These are phyloP conservation scores for Geotrichum reessii DNA, from an alignment of 1,139 yeast genomes.

Conservation along the genomic window DNA sequence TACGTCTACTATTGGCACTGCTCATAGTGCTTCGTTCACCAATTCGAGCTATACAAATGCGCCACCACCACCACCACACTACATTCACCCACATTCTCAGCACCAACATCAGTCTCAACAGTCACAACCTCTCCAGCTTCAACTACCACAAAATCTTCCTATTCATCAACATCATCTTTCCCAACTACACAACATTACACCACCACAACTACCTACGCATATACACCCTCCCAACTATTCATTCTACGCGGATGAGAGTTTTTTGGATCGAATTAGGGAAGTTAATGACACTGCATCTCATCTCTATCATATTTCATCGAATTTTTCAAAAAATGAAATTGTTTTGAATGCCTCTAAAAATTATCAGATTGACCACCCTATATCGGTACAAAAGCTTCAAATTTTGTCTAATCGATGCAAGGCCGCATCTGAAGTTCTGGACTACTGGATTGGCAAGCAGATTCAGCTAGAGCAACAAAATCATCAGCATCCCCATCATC, in stretches of 20 bases:
- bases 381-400: constrained; percentile 2
- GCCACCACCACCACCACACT: constrained; percentile 2
- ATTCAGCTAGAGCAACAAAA: not conserved
- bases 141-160: constrained; percentile 4
- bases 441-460: constrained; percentile 7
- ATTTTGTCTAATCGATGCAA: constrained; percentile 1
- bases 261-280: constrained; percentile 9
- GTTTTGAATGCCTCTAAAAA: constrained; percentile 8
- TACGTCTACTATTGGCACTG: constrained; percentile 2
- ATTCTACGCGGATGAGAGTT: constrained; percentile 8
- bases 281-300: constrained; percentile 15
- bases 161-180: constrained; percentile 1
- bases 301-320: constrained; percentile 8
- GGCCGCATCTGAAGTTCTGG: constrained; percentile 3
- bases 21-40: not conserved
- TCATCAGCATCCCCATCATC: not conserved
- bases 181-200: constrained; percentile 1
- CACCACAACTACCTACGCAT: constrained; percentile 1
- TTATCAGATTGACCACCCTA: constrained; percentile 11
- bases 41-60: constrained; percentile 3
- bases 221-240: constrained; percentile 1
- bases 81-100: constrained; percentile 5
- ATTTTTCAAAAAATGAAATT: constrained; percentile 7
- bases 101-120: constrained; percentile 1
- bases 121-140: not conserved